Evolutionary conservation across 257 asterid genomes (phyloP).

Genomic region (Nicotiana sylvestris): DNA sequence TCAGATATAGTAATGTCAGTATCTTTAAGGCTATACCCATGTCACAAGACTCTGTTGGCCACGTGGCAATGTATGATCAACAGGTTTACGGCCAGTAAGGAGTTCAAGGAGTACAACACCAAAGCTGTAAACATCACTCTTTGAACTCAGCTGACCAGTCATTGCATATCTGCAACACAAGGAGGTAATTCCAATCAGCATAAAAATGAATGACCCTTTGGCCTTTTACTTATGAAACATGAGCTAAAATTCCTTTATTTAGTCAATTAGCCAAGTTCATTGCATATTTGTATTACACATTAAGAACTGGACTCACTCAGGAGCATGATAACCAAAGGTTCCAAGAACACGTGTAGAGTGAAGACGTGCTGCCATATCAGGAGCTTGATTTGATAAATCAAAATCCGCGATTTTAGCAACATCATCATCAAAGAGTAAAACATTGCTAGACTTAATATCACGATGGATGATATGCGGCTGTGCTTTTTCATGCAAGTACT

Average conservation of each 20-base stretch:
- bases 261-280: neutral
- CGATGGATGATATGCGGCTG: conserved; percentile 71
- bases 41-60: conserved; percentile 81
- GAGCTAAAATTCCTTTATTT: neutral
- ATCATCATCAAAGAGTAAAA: conserved; percentile 59
- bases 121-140: conserved; percentile 42
- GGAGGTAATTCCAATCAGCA: neutral
- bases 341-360: conserved; percentile 88
- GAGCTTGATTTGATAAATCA: conserved; percentile 78
- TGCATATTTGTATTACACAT: neutral
- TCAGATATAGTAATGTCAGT: neutral
- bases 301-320: conserved; percentile 47
- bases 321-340: conserved; percentile 84
- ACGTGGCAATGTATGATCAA: conserved; percentile 69
- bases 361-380: conserved; percentile 78
- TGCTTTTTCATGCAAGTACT: conserved; percentile 73
- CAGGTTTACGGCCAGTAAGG: conserved; percentile 76
- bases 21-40: conserved; percentile 45
- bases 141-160: conserved; percentile 77
- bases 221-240: neutral
- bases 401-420: conserved; percentile 77
- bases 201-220: neutral
- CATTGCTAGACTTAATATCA: conserved; percentile 79
- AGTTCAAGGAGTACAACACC: conserved; percentile 67
- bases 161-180: conserved; percentile 56